Evolutionary conservation across 2,329 filamentous ascomycete species (phyloP), one percentile per base, ranked within the genome.

Genomic region (Endothia cerciana): DNA sequence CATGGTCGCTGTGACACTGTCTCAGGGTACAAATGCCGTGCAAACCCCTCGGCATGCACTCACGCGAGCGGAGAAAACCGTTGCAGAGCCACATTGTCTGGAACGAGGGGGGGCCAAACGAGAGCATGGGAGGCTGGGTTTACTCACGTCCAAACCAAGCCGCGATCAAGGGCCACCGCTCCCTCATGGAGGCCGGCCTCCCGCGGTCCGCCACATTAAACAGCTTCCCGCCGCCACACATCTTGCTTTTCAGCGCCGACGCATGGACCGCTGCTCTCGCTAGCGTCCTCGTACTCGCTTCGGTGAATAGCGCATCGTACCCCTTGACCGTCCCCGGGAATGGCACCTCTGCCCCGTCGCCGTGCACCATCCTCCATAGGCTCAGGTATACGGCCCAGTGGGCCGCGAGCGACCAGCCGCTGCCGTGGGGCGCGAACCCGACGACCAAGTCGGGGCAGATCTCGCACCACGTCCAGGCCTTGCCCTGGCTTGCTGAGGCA

Each of bases 341-440:
- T 43, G n/a, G 59, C 15, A 72, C 66, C 30, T 73, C 67, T 7
- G 71, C 41, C 11, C 17, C 40, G 19, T 60, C 41, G n/a, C 70
- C 69, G 47, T 77, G 71, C 4, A 74, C 75, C 45, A 72, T 62
- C 0, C 74, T 73, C 51, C 76, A 79, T 1, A 79, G 69, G 5
- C 76, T 77, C 1, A 80, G 73, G 41, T 78, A 80, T 65, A 78
- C 77, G 1, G 74, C 76, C 78, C 77, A 80, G 69, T 80, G 77
- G 1, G 79, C 71, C 0, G 77, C 76, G 2, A 80, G 70, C 0
- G 72, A 75, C 60, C 72, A 79, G 8, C 72, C 73, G 0, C 76
- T 79, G 4, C 77, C 77, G 30, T 77, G 76, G 2, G 78, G 78
- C 1, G 75, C 78, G 65, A 79, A 80, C 1, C 77, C 78, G 11